Base-by-base conservation (phyloP, 768 basidiomycete genomes). In the Suillus bovinus region DNA sequence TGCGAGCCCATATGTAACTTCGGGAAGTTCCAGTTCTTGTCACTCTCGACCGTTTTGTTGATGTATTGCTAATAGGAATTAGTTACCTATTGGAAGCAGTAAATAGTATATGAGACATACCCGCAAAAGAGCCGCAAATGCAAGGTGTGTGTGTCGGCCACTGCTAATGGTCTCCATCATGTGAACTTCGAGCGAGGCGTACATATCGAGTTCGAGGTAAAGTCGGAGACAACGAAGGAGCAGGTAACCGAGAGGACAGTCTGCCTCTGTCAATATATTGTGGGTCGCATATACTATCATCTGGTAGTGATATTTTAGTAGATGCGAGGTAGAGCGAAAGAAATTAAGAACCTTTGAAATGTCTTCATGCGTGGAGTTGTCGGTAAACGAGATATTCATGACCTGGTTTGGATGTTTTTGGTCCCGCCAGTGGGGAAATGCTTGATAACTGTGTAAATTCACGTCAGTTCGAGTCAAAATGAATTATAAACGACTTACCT, bases 401-500 rank as follows among this genome's bases (percentile, higher is more conserved):
- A 42, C 41, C 20, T 42, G 41, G 41, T 42, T 42, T 10, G 9
- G 20, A 42, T 42, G 41, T 42, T 42, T 42, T 11, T 44, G n/a
- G n/a, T 44, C 42, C n/a, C 10, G 2, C 42, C 42, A 44, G n/a
- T 2, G 20, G 42, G 10, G 42, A 44, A 44, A 44, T 11, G n/a
- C 42, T n/a, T 44, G 42, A 44, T 44, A 44, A 2, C 42, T 44
- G 42, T 44, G n/a, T 11, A 5, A n/a, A n/a, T n/a, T 11, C n/a
- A n/a, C 11, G n/a, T 44, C n/a, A 44, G 1, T 44, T n/a, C 4
- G 10, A 44, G n/a, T 44, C 42, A 44, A 44, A 44, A 44, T 44
- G 10, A n/a, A 11, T 44, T 2, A 42, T n/a, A n/a, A 44, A 44
- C 0, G 3, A 14, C 22, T 17, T 63, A 78, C 75, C 67, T 58